Base-by-base conservation (phyloP, 2,329 filamentous ascomycete genomes). In the Nemania abortiva region DNA sequence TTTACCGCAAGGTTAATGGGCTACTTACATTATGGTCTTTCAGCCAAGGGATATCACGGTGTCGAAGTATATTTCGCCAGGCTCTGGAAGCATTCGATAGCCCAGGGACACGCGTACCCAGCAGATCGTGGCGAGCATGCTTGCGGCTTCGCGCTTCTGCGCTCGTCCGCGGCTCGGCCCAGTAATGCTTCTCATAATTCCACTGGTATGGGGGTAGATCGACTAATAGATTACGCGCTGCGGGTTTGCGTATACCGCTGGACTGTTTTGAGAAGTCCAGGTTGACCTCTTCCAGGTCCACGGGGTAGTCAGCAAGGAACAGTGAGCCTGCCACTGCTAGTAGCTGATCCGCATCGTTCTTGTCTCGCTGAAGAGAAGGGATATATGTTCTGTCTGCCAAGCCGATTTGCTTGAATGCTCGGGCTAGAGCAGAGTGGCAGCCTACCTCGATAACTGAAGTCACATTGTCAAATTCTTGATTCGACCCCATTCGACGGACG, bases 11-110 rank as follows among this genome's bases (percentile, higher is more conserved):
- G 24, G n/a, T 6, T 18, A n/a, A 34, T 3, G 18, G 5, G 22
- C 31, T 54, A 29, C 64, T 68, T 72, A 70, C 69, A 45, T 53
- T 71, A 42, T 84, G 81, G 50, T 83, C 77, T 3, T 69, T 64
- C 6, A 84, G 65, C 82, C 82, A 84, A 6, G 78, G 73, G 9
- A 80, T 34, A 61, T 82, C 79, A 1, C 75, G 73, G 10, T 78
- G 60, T 3, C 75, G 72, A 0, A 84, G 72, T 3, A 81, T 60
- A 59, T 82, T 82, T 9, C 79, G 74, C 79, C 79, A 85, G 1
- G 62, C 50, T 0, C 55, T 61, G 20, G 27, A 45, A 18, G 47
- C 42, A 5, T 65, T 57, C 1, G 66, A 70, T 27, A 70, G 55
- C 7, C 69, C 72, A 1, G 58, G 15, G 0, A 71, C 45, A n/a